A percentile compares a stretch with the other conserved stretches of the same genome.
Conservation (phyloP, 768 basidiomycete species). For the Hericium coralloides region DNA sequence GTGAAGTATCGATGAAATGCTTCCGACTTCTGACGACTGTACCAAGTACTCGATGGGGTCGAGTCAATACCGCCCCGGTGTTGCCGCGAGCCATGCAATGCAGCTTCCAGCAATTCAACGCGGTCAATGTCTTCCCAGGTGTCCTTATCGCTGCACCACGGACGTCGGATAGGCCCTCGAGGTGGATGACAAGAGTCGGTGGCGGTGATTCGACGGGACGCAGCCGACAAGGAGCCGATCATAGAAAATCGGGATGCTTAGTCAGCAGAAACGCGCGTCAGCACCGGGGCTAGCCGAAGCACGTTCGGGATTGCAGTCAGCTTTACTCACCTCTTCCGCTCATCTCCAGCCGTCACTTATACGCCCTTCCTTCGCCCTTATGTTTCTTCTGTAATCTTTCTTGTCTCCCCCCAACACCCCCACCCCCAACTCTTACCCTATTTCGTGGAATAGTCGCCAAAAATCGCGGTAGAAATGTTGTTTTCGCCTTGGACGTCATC, state of each 20-base stretch:
- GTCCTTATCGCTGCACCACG: too few species aligned
- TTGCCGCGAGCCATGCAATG: too few species aligned
- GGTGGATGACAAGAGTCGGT: neutral
- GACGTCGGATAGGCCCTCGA: too few species aligned
- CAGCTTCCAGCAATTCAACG: too few species aligned
- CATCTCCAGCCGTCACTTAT: neutral
- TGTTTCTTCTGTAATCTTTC: neutral
- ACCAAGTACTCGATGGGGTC: too few species aligned
- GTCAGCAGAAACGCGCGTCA: neutral
- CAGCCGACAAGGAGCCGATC: neutral
- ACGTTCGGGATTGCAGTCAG: neutral
- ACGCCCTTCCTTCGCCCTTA: neutral
- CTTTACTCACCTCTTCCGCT: neutral
- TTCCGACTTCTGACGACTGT: too few species aligned
- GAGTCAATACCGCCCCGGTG: too few species aligned
- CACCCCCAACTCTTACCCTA: neutral
- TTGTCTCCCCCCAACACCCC: neutral
- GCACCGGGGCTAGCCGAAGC: neutral
- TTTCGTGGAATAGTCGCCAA: neutral
- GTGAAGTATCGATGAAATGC: too few species aligned
- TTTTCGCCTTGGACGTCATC: constrained; percentile 11
- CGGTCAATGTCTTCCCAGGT: too few species aligned
- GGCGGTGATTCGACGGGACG: neutral
- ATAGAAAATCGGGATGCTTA: neutral
- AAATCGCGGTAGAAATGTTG: constrained; percentile 4